Conservation (phyloP, 2,329 filamentous ascomycete species). For the Cryoendolithus antarcticus region DNA sequence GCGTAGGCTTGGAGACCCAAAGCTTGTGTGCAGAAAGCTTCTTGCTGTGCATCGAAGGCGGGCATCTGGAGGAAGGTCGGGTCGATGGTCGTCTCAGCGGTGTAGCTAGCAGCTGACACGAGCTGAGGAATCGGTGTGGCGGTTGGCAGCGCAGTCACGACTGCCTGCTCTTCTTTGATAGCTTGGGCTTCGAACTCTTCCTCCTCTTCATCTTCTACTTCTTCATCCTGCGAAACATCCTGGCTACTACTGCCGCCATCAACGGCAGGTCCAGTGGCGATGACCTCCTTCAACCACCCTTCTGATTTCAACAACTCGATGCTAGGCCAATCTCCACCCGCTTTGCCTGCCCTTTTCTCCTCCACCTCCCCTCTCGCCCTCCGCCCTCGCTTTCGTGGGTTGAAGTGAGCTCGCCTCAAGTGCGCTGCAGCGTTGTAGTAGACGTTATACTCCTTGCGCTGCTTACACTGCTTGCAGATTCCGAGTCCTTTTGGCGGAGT, state of each 20-base stretch:
- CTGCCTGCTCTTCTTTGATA: neutral
- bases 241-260: constrained; percentile 1
- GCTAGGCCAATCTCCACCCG: constrained; percentile 47
- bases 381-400: constrained; percentile 48
- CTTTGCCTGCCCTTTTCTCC: constrained; percentile 42
- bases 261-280: constrained; percentile 21
- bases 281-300: constrained; percentile 37
- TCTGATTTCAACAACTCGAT: constrained; percentile 30
- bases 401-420: constrained; percentile 78
- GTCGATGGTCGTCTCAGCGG: neutral
- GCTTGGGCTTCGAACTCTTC: constrained; percentile 1
- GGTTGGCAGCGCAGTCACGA: neutral
- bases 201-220: neutral
- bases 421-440: constrained; percentile 95
- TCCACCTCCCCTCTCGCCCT: constrained; percentile 46
- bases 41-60: constrained; percentile 5
- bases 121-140: neutral
- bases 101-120: neutral
- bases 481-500: constrained; percentile 48
- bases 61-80: neutral
- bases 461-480: constrained; percentile 73
- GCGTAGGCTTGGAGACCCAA: constrained; percentile 6
- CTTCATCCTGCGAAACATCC: constrained; percentile 1
- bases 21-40: constrained; percentile 5
- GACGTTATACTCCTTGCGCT: constrained; percentile 68